Evolutionary conservation across 2,329 filamentous ascomycete genomes (phyloP).

Genomic region (Cladophialophora psammophila): DNA sequence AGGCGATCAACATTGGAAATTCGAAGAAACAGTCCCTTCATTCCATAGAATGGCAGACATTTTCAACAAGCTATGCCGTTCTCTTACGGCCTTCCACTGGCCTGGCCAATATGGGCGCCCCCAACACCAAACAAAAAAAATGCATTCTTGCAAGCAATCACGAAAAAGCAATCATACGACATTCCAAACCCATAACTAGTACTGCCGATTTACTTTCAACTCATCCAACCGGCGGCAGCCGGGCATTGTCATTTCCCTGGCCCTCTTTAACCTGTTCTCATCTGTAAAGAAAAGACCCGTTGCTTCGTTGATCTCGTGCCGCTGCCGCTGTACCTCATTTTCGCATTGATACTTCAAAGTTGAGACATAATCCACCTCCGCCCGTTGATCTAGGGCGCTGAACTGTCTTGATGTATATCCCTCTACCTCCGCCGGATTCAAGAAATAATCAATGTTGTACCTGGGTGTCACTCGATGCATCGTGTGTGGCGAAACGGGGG

Average conservation of each 20-base stretch:
- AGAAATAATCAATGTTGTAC: constrained; percentile 80
- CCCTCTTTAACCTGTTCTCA: constrained; percentile 76
- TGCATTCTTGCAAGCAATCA: constrained; percentile 12
- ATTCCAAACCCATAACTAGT: constrained; percentile 36
- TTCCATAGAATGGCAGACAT: not conserved
- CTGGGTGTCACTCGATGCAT: constrained; percentile 73
- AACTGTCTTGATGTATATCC: constrained; percentile 75
- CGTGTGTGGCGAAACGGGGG: constrained; percentile 73
- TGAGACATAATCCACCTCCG: constrained; percentile 76
- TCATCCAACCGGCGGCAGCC: constrained; percentile 65
- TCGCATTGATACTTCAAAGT: constrained; percentile 76
- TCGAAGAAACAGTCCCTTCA: not conserved
- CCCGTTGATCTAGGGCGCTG: constrained; percentile 75
- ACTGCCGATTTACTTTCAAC: constrained; percentile 51
- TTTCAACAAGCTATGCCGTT: not conserved
- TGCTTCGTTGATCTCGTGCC: constrained; percentile 76
- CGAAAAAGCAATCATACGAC: constrained; percentile 15
- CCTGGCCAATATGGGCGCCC: constrained; percentile 12
- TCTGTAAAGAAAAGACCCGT: constrained; percentile 89
- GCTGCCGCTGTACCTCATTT: constrained; percentile 70
- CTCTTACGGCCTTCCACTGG: not conserved
- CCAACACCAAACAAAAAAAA: constrained; percentile 33
- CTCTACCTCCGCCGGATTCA: constrained; percentile 79
- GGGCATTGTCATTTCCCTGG: constrained; percentile 67
- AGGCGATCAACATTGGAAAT: not conserved